phyloP scores from a whole-genome alignment of 306 rosid species.

The Calophaca sinica region DNA sequence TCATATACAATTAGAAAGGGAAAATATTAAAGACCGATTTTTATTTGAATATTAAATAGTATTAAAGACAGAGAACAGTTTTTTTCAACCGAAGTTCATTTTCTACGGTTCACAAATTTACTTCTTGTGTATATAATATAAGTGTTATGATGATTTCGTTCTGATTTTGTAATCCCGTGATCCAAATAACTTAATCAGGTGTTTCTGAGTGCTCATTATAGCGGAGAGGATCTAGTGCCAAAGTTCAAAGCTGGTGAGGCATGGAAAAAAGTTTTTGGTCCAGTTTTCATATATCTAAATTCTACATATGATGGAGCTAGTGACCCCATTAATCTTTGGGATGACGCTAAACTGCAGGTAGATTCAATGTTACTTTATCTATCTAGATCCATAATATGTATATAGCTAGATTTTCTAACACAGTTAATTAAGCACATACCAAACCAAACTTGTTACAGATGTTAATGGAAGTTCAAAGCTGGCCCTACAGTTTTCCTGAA shows the following conservation, averaged over 20 bases:
- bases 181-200: conserved; percentile 56
- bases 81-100: too few relatives aligned
- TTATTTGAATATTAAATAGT: too few relatives aligned
- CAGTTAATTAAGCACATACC: background rate
- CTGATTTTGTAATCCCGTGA: background rate
- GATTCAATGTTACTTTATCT: conserved; percentile 22
- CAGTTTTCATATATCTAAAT: conserved; percentile 76
- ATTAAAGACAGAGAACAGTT: too few relatives aligned
- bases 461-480: conserved; percentile 73
- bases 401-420: background rate
- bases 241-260: conserved; percentile 68
- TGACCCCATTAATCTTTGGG: conserved; percentile 67
- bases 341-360: conserved; percentile 82
- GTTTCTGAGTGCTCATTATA: conserved; percentile 87
- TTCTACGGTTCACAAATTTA: too few relatives aligned
- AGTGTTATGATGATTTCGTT: background rate
- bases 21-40: too few relatives aligned
- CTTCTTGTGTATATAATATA: too few relatives aligned
- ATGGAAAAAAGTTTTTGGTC: conserved; percentile 96
- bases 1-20: background rate
- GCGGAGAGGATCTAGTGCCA: conserved; percentile 79
- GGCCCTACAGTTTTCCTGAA: conserved; percentile 87
- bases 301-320: conserved; percentile 45
- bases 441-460: conserved; percentile 54
- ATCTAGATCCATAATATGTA: background rate